phyloP scores from a whole-genome alignment of 768 basidiomycete genomes.

The Naematelia aurantialba region DNA sequence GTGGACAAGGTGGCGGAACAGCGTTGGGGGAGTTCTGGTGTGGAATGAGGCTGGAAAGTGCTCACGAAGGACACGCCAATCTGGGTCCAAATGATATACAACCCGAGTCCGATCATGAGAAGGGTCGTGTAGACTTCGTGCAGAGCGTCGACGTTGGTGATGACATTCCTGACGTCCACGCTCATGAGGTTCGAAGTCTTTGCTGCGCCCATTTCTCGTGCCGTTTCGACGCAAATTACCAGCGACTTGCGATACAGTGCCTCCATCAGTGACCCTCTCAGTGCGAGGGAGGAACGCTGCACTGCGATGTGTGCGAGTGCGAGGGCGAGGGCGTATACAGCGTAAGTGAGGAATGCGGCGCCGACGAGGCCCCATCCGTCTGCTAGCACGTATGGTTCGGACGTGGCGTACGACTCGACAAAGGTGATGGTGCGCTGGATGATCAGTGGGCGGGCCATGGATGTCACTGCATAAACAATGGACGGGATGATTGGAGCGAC shows the following conservation, averaged over 20 bases:
- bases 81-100: slow-evolving; percentile 26
- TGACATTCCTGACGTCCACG: slow-evolving; percentile 14
- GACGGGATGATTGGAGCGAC: slow-evolving; percentile 15
- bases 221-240: slow-evolving; percentile 10
- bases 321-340: slow-evolving; percentile 10
- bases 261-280: slow-evolving; percentile 23
- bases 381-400: slow-evolving; percentile 6
- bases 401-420: slow-evolving; percentile 13
- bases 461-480: slow-evolving; percentile 6
- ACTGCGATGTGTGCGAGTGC: slow-evolving; percentile 13
- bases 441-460: slow-evolving; percentile 17
- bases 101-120: slow-evolving; percentile 12
- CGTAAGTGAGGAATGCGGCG: slow-evolving; percentile 12
- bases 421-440: slow-evolving; percentile 13
- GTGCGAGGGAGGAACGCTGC: slow-evolving; percentile 10
- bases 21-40: too few relatives aligned
- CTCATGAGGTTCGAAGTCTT: slow-evolving; percentile 26
- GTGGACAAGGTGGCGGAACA: too few relatives aligned
- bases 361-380: slow-evolving; percentile 24
- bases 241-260: slow-evolving; percentile 20
- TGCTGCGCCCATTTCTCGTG: slow-evolving; percentile 20
- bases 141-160: background rate
- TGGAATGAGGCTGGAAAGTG: too few relatives aligned
- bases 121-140: slow-evolving; percentile 15
- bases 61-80: slow-evolving; percentile 23